Evolutionary conservation across 352 stramenopile species (phyloP).

Genomic region (Globisporangium nunn): DNA sequence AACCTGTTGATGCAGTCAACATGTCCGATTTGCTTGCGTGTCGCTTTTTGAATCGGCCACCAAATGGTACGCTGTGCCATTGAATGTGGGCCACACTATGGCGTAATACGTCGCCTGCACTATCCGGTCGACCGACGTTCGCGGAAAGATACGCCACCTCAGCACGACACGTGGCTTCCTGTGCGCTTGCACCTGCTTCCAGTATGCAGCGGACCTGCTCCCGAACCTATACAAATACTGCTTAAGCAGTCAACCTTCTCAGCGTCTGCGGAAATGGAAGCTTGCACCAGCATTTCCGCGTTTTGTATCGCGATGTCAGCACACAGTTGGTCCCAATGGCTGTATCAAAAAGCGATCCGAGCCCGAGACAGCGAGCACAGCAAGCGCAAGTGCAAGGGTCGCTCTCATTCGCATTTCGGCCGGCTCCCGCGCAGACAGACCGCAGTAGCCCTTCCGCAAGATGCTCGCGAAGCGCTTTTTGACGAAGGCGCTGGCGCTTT

Average conservation of each 20-base stretch:
- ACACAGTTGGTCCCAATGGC: not conserved
- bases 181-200: not conserved
- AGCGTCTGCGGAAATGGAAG: constrained; percentile 12
- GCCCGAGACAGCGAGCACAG: not conserved
- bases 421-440: not conserved
- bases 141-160: not conserved
- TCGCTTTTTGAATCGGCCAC: not conserved
- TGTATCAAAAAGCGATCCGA: not conserved
- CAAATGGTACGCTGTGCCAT: not conserved
- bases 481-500: constrained; percentile 31
- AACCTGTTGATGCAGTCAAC: too few species aligned
- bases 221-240: not conserved
- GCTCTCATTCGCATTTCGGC: constrained; percentile 2
- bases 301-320: not conserved
- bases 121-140: not conserved
- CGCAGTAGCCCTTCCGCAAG: not conserved
- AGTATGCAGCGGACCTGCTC: constrained; percentile 11
- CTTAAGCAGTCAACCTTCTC: not conserved
- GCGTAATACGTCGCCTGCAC: not conserved
- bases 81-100: not conserved
- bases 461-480: constrained; percentile 63
- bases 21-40: too few species aligned
- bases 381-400: not conserved
- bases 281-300: constrained; percentile 1
- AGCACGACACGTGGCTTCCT: constrained; percentile 9